Base-by-base conservation (phyloP, 768 basidiomycete genomes). In the Lentinula aciculospora region DNA sequence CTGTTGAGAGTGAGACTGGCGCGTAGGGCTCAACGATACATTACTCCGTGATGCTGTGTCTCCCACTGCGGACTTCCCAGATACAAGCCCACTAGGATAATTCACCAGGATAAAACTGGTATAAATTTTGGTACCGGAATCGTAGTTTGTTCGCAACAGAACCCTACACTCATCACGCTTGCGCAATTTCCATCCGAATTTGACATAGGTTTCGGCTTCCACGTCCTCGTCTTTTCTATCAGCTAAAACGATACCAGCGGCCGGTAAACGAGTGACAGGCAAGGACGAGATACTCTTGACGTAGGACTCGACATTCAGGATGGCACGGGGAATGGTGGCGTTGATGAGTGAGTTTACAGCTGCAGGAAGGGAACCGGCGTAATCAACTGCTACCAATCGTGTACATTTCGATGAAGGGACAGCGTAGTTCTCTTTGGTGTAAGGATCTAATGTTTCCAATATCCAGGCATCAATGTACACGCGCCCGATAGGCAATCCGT, bases 401-500 rank as follows among this genome's bases (percentile, higher is more conserved):
- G 89, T 94, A 69, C 92, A 95, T 47, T 89, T 73, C 37, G 94
- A 92, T 3, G 94, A 97, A 1, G 95, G 97, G 45, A 98, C 96
- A 12, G 92, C 82, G 66, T 94, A 96, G 62, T 92, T 93, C 71
- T 96, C 94, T 60, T 86, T 87, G 23, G 92, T 89, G 59, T 98
- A 98, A 0, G 95, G 94, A 66, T 98, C 96, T 47, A 98, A 81
- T 3, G 96, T 98, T 74, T 99, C 94, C 64, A 97, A 72, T 31
- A 96, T 85, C 97, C 97, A 99, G 2, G 90, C 96, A 65, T 98
- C 94, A 5, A 99, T 73, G 62, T 90, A 86, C 32, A 93, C 76
- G 13, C 89, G 83, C 2, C 94, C 96, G 15, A 91, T 76, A 0
- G 92, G 91, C 8, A 92, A 78, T 1, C 58, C 65, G 53, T 83